Evolutionary conservation across 2,329 filamentous ascomycete species (phyloP).

Genomic region (Leptoxyphium fumago): DNA sequence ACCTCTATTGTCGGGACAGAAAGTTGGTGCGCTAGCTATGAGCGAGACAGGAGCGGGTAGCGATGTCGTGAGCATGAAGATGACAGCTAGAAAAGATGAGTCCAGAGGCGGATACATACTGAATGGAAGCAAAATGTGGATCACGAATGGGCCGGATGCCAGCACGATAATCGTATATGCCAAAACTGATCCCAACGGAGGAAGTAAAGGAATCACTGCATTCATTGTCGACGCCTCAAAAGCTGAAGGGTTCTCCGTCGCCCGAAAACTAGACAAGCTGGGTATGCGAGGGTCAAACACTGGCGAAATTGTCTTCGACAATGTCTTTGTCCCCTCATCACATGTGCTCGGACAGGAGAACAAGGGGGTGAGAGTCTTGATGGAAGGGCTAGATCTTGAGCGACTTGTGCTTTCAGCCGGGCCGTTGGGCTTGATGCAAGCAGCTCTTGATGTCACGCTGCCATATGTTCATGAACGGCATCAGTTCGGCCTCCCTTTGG

Average conservation of each 20-base stretch:
- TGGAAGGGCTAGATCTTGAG: slow-evolving; percentile 93
- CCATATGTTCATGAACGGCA: slow-evolving; percentile 80
- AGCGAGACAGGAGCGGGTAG: slow-evolving; percentile 80
- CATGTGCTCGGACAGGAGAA: slow-evolving; percentile 71
- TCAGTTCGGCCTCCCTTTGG: slow-evolving; percentile 78
- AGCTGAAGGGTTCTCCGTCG: slow-evolving; percentile 65
- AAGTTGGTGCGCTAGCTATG: slow-evolving; percentile 85
- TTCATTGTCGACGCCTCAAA: slow-evolving; percentile 68
- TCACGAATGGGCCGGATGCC: slow-evolving; percentile 94
- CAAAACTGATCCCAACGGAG: slow-evolving; percentile 70
- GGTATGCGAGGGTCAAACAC: slow-evolving; percentile 97
- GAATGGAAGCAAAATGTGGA: slow-evolving; percentile 97
- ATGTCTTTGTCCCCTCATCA: slow-evolving; percentile 72
- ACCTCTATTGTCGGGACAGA: slow-evolving; percentile 62
- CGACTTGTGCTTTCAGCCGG: slow-evolving; percentile 82
- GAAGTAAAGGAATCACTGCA: slow-evolving; percentile 82
- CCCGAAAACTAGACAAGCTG: slow-evolving; percentile 90
- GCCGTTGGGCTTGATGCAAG: slow-evolving; percentile 88
- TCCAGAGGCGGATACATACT: slow-evolving; percentile 76
- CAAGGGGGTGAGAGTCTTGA: slow-evolving; percentile 74
- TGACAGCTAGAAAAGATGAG: slow-evolving; percentile 47
- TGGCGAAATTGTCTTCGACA: slow-evolving; percentile 80
- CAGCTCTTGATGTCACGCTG: slow-evolving; percentile 67
- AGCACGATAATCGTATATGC: slow-evolving; percentile 90
- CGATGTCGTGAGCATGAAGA: slow-evolving; percentile 94